Evolutionary conservation across 768 basidiomycete species (phyloP).

Genomic region (Lepiota subincarnata): DNA sequence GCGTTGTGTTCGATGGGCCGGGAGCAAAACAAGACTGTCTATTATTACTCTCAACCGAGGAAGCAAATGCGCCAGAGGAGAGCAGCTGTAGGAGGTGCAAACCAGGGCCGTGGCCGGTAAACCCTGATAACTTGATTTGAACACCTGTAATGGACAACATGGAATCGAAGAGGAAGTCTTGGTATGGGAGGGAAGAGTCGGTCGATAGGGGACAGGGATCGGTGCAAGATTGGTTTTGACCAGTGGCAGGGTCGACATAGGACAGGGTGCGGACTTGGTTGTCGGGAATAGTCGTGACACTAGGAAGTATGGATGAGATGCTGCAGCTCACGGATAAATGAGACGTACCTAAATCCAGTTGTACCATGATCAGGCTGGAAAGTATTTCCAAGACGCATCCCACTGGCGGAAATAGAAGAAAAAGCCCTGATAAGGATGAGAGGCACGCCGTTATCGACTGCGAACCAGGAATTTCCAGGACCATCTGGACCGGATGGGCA

Average conservation of each 20-base stretch:
- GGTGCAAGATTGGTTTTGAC: conserved; percentile 74
- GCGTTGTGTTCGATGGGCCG: conserved; percentile 60
- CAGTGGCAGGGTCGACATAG: conserved; percentile 73
- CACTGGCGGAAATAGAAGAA: conserved; percentile 66
- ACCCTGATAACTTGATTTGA: conserved; percentile 75
- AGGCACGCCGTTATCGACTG: conserved; percentile 62
- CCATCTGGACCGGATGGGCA: conserved; percentile 86
- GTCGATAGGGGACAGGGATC: conserved; percentile 75
- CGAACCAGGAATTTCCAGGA: conserved; percentile 82
- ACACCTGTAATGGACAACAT: conserved; percentile 78
- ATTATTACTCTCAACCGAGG: conserved; percentile 60
- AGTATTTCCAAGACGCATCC: conserved; percentile 89
- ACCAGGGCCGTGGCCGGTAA: conserved; percentile 73
- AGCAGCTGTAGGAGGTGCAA: conserved; percentile 90
- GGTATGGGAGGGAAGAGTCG: conserved; percentile 74
- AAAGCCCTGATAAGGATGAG: conserved; percentile 78
- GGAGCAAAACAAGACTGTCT: conserved; percentile 74
- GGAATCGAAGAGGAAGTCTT: conserved; percentile 84
- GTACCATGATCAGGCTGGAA: conserved; percentile 79
- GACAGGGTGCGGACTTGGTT: conserved; percentile 74
- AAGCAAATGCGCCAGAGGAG: conserved; percentile 88
- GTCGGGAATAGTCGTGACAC: conserved; percentile 86
- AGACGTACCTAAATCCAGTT: conserved; percentile 76
- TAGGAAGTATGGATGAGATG: conserved; percentile 26
- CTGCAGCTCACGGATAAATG: neutral